Evolutionary conservation across 768 basidiomycete genomes (phyloP), one percentile per base, ranked within the genome.

Genomic region (Ramaria rubella): DNA sequence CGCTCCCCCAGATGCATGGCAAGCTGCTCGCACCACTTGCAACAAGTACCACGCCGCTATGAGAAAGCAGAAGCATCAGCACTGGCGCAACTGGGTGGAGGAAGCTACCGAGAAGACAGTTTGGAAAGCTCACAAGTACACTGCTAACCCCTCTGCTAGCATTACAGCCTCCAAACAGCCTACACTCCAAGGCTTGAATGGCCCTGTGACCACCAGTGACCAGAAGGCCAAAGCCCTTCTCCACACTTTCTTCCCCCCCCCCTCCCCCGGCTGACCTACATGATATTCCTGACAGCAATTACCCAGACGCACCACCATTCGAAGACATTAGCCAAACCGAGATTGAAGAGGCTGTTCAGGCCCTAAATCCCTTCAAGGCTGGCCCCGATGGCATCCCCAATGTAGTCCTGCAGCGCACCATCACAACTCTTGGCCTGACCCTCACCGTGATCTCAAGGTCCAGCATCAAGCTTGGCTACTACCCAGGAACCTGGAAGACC

Each of bases 401-500:
- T 24, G n/a, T 30, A 23, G 3, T 36, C 5, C 17, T 51, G 5
- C 23, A 51, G n/a, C 17, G 34, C 4, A 31, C 29, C 3, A 17
- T 9, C 5, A 15, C 15, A 3, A 5, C 24, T 12, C 31, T 51
- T 51, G 21, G 2, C 24, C 14, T 17, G 19, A 7, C 1, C 7
- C 49, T 51, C 21, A 17, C 24, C 4, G 17, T 11, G 0, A 64
- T 77, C 1, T 74, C 63, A 58, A 19, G 63, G 8, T 69, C 69
- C 0, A 66, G 65, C 0, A 61, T 73, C 49, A 40, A 55, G 5
- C 65, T 72, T 1, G 40, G 62, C 6, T 34, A 58, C 45, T 68
- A 71, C 55, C 70, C 68, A 1, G 55, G 63, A 0, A 27, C 31
- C 9, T 74, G 72, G 71, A 60, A 60, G 19, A 12, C 58, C 0